Evolutionary conservation across 1,139 yeast species (phyloP), one percentile per base, ranked within the genome.

Genomic region (Candida smagusa): DNA sequence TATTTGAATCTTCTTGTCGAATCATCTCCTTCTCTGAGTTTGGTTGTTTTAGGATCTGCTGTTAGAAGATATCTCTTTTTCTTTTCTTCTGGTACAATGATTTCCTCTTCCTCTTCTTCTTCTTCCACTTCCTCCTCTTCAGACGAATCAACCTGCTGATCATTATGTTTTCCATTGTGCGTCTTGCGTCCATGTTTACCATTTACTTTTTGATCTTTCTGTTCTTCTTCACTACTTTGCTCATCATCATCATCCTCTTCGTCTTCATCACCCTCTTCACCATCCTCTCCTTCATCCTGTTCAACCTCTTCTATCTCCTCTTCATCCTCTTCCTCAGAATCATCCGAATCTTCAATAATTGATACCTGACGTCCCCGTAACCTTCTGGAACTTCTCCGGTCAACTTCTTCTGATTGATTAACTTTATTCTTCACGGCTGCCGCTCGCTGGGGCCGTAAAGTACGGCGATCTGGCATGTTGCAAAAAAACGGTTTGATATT

Each of bases 1-100:
- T 90, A 87, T 53, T 82, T 81, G 70, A 88, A 88, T 43, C 97
- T 68, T 49, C 74, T 79, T 7, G 89, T 79, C 1, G 96, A 79
- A 52, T 86, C 96, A 40, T 74, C 79, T 13, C 71, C 71, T 52
- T 83, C 87, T 38, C 72, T 72, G 28, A 64, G 63, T 35, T 73
- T 67, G 33, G 84, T 88, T 8, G 66, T 62, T 44, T 72, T 72
- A 8, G 81, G 77, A 43, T 77, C 81, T 5, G 65, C 62, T 22
- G 68, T 59, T 19, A 82, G 59, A 6, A 82, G 49, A 50, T 65
- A 82, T 35, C 81, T 61, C 28, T 58, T 54, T 40, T 63, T 65
- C 41, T 84, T 63, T 35, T 74, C 40, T 9, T 30, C 33, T 28
- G 26, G 9, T 12, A 33, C 30, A 16, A 12, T 22, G 28, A 8